phyloP scores from a whole-genome alignment of 1,139 yeast species.

The Candida frijolesensis region DNA sequence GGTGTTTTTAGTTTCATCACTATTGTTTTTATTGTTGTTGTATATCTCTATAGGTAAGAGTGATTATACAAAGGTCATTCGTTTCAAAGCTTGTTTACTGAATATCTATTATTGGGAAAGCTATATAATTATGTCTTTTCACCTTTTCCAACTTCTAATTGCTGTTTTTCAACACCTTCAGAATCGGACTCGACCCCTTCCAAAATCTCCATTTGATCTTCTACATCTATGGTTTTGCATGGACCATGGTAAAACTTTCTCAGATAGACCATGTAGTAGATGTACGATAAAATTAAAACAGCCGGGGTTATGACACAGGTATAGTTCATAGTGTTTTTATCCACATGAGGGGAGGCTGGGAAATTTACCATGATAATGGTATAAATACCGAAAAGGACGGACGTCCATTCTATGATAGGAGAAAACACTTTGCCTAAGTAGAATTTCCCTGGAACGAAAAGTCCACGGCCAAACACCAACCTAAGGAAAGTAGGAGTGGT shows the following conservation, averaged over 20 bases:
- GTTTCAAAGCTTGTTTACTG: background rate
- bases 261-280: constrained; percentile 31
- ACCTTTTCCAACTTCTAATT: constrained; percentile 1
- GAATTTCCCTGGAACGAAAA: constrained; percentile 65
- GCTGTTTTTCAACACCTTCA: constrained; percentile 7
- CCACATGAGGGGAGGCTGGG: constrained; percentile 30
- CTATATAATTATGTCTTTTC: background rate
- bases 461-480: constrained; percentile 40
- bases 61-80: background rate
- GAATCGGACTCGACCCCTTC: constrained; percentile 1
- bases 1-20: background rate
- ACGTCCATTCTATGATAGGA: constrained; percentile 22
- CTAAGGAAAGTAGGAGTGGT: constrained; percentile 26
- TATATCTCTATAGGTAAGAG: background rate
- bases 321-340: constrained; percentile 36
- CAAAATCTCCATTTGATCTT: constrained; percentile 3
- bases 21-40: background rate
- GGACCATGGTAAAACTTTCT: constrained; percentile 30
- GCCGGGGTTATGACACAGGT: constrained; percentile 37
- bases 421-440: constrained; percentile 52
- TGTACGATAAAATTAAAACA: constrained; percentile 31
- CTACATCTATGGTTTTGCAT: constrained; percentile 30
- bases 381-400: constrained; percentile 30
- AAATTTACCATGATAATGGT: constrained; percentile 42
- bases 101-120: background rate